Base-by-base conservation (phyloP, 208 protist species). In the Acanthamoeba castellanii region DNA sequence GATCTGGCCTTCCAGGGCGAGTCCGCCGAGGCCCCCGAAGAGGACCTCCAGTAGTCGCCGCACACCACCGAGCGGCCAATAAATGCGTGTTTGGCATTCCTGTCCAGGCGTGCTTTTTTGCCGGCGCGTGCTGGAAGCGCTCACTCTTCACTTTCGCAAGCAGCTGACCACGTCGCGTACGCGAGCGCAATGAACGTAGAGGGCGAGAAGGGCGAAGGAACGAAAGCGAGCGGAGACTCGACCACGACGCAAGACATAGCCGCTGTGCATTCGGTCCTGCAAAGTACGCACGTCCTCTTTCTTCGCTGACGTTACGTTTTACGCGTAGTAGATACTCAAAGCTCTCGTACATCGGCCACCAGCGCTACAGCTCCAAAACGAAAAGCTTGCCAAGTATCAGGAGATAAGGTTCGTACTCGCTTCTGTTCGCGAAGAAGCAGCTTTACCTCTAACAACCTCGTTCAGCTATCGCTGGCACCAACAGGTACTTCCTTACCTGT, bases 371-470 rank as follows among this genome's bases (percentile, higher is more conserved):
- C 45, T 47, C 14, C 45, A 89, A n/a, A 89, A 89, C 45, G 50
- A 89, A 11, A 55, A 64, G 50, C 55, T 89, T 22, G 81, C 81
- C 81, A 89, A 89, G 55, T 89, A 89, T 61, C 81, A 89, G 22
- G 81, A 89, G 37, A 64, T 89, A 2, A 82, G 74, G 74, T 82
- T 22, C 45, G 16, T 22, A 8, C 20, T 66, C 59, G 18, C 52
- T 20, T 57, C 18, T 20, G 2, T 57, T 57, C 13, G 52, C 52
- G 18, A 14, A 20, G 52, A 6, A 3, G 52, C 42, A 11, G 1
- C 0, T 78, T 5, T 1, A 81, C 18, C 37, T 50, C 34, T 82
- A 42, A 25, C 45, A 0, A 0, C 45, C 22, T 37, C 1, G 9
- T 22, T 13, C 81, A 61, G 42, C 81, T 89, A 89, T 27, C 34